Evolutionary conservation across 208 protist genomes (phyloP), one percentile per base, ranked within the genome.

Genomic region (Leishmania martiniquensis): DNA sequence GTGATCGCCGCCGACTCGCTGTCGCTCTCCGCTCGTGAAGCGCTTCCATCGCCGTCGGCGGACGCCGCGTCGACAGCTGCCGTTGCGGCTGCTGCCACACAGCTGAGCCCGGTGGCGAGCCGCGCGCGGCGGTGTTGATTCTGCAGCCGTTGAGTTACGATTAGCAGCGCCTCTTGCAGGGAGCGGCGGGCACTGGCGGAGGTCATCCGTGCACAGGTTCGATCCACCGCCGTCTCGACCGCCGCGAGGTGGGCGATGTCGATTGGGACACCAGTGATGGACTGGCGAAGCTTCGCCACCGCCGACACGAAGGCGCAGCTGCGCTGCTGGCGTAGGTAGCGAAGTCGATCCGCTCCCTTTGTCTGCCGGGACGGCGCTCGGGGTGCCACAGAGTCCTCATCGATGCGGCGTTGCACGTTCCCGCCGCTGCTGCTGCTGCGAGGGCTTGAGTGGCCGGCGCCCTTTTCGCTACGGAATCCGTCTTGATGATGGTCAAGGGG

Each of bases 91-190:
- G 69, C 70, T 2, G 72, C 47, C n/a, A 45, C 60, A 22, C 54
- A 44, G 2, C 72, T 49, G 1, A 77, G 44, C 5, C 39, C 72
- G 4, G 63, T 12, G 10, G 59, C 29, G 22, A 80, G 52, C 10
- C 45, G 73, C 60, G 70, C 42, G 13, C 73, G 57, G 4, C 75
- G 77, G 29, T 81, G 69, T 42, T 84, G 75, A 70, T 81, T 77
- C 68, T 81, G 82, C 45, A 87, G 74, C 0, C 79, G 79, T 5
- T 72, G 82, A n/a, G 82, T 82, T 20, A 87, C 86, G n/a, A 86
- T 76, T 57, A 89, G 59, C 15, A 89, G 77, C 47, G 80, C 82
- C 34, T 75, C 79, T 72, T 89, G 85, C 76, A 86, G 67, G 5
- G 59, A 62, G 22, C 76, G 75, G 1, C 76, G 81, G 17, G 76